Evolutionary conservation across 805 yeast genomes (phyloP).

Genomic region (Isabelozyma rhagii): DNA sequence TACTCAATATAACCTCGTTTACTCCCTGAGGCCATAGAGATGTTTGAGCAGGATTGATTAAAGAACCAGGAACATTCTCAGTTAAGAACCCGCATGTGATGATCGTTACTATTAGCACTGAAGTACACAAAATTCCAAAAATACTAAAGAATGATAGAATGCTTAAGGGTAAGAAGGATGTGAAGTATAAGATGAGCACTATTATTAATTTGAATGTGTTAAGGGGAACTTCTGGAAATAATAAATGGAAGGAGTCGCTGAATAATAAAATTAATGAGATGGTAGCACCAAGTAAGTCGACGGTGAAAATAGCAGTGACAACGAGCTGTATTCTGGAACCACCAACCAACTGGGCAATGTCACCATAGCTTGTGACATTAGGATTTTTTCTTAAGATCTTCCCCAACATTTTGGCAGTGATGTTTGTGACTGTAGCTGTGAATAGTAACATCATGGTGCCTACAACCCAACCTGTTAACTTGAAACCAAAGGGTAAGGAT

Average conservation of each 20-base stretch:
- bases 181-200: conserved; percentile 35
- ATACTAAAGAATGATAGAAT: conserved; percentile 53
- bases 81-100: conserved; percentile 44
- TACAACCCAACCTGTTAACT: conserved; percentile 62
- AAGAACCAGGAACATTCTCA: conserved; percentile 50
- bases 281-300: conserved; percentile 62
- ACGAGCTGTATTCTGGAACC: conserved; percentile 43
- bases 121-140: conserved; percentile 55
- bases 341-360: conserved; percentile 50
- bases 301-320: conserved; percentile 47
- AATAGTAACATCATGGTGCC: conserved; percentile 43
- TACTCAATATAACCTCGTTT: conserved; percentile 43
- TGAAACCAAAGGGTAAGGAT: conserved; percentile 68
- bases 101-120: conserved; percentile 46
- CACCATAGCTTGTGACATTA: conserved; percentile 52
- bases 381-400: conserved; percentile 40
- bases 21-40: conserved; percentile 28
- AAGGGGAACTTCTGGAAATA: conserved; percentile 37
- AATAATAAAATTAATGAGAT: conserved; percentile 56
- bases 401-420: conserved; percentile 56
- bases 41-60: conserved; percentile 45
- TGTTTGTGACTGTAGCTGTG: conserved; percentile 49
- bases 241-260: conserved; percentile 54
- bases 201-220: conserved; percentile 41
- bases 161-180: conserved; percentile 56